phyloP scores from a whole-genome alignment of 352 stramenopile genomes.

The Phytophthora rubi region DNA sequence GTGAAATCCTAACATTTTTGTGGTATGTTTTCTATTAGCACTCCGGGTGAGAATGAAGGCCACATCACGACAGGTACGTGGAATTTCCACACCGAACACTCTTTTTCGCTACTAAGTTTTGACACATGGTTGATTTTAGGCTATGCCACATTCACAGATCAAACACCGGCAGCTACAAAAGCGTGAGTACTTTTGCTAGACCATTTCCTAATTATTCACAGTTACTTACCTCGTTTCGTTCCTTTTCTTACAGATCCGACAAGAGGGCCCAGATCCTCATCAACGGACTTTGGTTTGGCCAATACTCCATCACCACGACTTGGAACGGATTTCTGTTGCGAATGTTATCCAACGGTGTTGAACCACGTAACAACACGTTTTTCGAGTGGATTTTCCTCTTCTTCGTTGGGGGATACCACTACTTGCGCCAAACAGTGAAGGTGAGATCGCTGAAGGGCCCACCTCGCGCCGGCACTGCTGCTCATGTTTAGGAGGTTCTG shows the following conservation, averaged over 20 bases:
- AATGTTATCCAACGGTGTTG: slow-evolving; percentile 66
- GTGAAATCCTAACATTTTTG: background rate
- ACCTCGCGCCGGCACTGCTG: slow-evolving; percentile 12
- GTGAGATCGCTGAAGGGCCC: slow-evolving; percentile 26
- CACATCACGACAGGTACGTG: slow-evolving; percentile 27
- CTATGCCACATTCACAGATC: slow-evolving; percentile 47
- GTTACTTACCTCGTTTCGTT: background rate
- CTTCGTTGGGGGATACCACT: slow-evolving; percentile 41
- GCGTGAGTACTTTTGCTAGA: slow-evolving; percentile 18
- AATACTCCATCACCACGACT: slow-evolving; percentile 73
- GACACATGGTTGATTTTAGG: slow-evolving; percentile 21
- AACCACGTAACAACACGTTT: slow-evolving; percentile 66
- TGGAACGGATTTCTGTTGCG: slow-evolving; percentile 55
- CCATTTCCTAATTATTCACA: slow-evolving; percentile 4
- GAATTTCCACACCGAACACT: background rate
- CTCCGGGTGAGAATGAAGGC: slow-evolving; percentile 15
- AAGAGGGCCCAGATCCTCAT: slow-evolving; percentile 58
- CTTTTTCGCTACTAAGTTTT: slow-evolving; percentile 1
- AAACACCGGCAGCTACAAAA: slow-evolving; percentile 22
- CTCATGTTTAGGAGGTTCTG: slow-evolving; percentile 21
- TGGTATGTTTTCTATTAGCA: slow-evolving; percentile 6
- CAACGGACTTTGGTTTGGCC: slow-evolving; percentile 57
- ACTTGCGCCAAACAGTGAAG: slow-evolving; percentile 34
- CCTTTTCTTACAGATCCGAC: slow-evolving; percentile 33
- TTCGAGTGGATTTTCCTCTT: slow-evolving; percentile 65